Percentiles rank a stretch among this genome's conserved stretches.
phyloP scores from a whole-genome alignment of 768 basidiomycete species.

The Lepiota venenata region DNA sequence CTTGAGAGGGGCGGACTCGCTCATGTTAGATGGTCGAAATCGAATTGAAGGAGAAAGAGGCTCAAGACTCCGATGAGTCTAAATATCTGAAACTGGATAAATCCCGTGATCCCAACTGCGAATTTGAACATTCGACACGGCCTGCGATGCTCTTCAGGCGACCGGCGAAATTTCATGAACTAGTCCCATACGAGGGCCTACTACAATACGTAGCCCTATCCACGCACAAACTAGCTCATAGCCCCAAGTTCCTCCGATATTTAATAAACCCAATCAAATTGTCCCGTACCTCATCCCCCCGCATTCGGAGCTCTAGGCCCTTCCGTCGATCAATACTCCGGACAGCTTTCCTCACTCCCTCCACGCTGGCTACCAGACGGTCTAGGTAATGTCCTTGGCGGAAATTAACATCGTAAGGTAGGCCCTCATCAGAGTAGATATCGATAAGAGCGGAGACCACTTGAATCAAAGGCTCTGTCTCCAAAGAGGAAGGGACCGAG shows the following conservation, averaged over 20 bases:
- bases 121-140: too few species aligned
- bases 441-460: conserved; percentile 83
- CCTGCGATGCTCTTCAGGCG: too few species aligned
- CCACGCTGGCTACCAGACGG: conserved; percentile 54
- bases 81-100: background rate
- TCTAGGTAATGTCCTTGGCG: conserved; percentile 55
- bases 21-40: background rate
- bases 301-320: conserved; percentile 57
- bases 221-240: conserved; percentile 21
- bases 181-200: background rate
- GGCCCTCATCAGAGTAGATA: conserved; percentile 86
- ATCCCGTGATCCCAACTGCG: background rate
- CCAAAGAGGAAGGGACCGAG: conserved; percentile 34
- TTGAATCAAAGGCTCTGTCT: conserved; percentile 73
- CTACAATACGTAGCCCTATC: background rate
- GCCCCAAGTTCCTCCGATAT: conserved; percentile 58
- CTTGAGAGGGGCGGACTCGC: conserved; percentile 11
- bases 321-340: conserved; percentile 65
- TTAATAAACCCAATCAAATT: conserved; percentile 75
- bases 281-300: conserved; percentile 75
- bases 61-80: background rate
- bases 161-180: too few species aligned
- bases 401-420: conserved; percentile 82
- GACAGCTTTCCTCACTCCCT: conserved; percentile 59
- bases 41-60: background rate